A percentile compares a stretch with the other conserved stretches of the same genome.
These are phyloP conservation scores for Septoria petroselini DNA, from an alignment of 2,329 filamentous ascomycete species.

Conservation along the genomic window DNA sequence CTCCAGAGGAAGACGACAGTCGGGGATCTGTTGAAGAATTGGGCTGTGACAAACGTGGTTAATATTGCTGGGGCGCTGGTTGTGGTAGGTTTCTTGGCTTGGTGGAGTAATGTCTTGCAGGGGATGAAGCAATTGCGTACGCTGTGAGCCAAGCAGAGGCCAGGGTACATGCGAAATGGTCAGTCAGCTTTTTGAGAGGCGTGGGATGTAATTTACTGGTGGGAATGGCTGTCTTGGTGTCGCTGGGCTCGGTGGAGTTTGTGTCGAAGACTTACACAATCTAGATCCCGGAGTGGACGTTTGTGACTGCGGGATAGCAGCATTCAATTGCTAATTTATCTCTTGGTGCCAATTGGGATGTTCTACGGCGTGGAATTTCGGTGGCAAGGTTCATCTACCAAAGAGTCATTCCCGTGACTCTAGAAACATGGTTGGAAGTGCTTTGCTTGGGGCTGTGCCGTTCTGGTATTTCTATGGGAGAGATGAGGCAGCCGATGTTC, in stretches of 20 bases:
- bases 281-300: constrained; percentile 30
- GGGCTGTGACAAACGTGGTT: neutral
- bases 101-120: constrained; percentile 8
- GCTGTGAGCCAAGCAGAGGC: constrained; percentile 1
- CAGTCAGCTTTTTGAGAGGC: constrained; percentile 26
- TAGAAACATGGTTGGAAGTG: constrained; percentile 20
- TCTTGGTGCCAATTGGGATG: constrained; percentile 43
- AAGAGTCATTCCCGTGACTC: constrained; percentile 20
- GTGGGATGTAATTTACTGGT: constrained; percentile 33
- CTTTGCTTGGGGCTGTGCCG: neutral
- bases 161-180: constrained; percentile 5
- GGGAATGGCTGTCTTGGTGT: constrained; percentile 28
- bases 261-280: constrained; percentile 31
- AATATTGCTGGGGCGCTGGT: constrained; percentile 10
- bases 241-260: constrained; percentile 22
- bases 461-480: constrained; percentile 2
- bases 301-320: constrained; percentile 42
- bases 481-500: neutral
- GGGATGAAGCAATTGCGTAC: neutral
- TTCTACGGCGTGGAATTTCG: constrained; percentile 39
- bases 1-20: constrained; percentile 1
- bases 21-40: neutral
- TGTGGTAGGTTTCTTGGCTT: neutral
- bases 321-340: constrained; percentile 37
- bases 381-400: constrained; percentile 42